Evolutionary conservation across 2,329 filamentous ascomycete genomes (phyloP).

Genomic region (Parastagonospora nodorum): DNA sequence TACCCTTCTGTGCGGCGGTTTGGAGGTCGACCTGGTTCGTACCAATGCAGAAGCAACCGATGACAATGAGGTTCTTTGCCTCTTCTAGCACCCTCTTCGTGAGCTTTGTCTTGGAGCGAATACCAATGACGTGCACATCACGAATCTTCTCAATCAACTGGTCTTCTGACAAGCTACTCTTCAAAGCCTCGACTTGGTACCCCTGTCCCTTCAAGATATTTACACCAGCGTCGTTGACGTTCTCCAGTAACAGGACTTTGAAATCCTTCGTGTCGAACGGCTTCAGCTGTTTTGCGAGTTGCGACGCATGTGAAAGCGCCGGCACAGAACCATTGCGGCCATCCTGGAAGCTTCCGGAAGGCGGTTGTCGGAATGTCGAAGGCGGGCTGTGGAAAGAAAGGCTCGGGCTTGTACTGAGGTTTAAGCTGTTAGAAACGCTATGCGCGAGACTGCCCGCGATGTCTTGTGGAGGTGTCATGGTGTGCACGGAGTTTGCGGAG

Average conservation of each 20-base stretch:
- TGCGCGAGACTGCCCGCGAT: slow-evolving; percentile 46
- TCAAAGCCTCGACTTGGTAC: slow-evolving; percentile 93
- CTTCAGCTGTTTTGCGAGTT: slow-evolving; percentile 75
- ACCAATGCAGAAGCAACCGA: slow-evolving; percentile 98
- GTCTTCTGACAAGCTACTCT: slow-evolving; percentile 87
- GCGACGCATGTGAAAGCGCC: slow-evolving; percentile 38
- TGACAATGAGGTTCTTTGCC: slow-evolving; percentile 91
- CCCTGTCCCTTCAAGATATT: slow-evolving; percentile 84
- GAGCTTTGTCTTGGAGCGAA: slow-evolving; percentile 96
- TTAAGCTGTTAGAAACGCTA: slow-evolving; percentile 64
- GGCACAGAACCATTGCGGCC: slow-evolving; percentile 42
- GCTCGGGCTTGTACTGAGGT: slow-evolving; percentile 75
- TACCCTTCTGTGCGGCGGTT: slow-evolving; percentile 80
- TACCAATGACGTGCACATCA: slow-evolving; percentile 95
- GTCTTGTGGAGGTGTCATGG: slow-evolving; percentile 45
- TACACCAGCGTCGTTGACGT: slow-evolving; percentile 88
- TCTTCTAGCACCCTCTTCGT: slow-evolving; percentile 81
- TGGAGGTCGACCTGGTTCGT: slow-evolving; percentile 93
- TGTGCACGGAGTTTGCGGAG: slow-evolving; percentile 27
- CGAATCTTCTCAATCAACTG: slow-evolving; percentile 98
- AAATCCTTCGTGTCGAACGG: slow-evolving; percentile 95
- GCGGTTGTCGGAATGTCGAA: slow-evolving; percentile 58
- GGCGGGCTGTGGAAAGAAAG: slow-evolving; percentile 76
- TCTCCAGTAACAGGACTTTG: slow-evolving; percentile 94
- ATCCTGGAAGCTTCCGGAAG: slow-evolving; percentile 41